A percentile compares a stretch with the other conserved stretches of the same genome.
Conservation (phyloP, 768 basidiomycete species). For the Hirschioporus abietinus region DNA sequence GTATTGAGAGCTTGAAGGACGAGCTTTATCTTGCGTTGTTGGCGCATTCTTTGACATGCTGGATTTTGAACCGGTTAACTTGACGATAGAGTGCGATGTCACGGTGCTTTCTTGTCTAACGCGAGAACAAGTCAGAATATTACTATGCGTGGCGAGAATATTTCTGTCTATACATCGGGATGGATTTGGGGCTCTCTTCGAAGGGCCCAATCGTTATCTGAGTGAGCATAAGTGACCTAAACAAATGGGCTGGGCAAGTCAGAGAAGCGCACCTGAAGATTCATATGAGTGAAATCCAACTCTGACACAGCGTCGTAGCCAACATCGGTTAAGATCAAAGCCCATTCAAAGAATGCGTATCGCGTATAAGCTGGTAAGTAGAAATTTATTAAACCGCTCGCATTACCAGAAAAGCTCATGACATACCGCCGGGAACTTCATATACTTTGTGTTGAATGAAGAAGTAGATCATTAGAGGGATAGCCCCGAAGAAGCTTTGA, state of each 20-base stretch:
- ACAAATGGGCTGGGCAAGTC: neutral
- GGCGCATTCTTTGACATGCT: neutral
- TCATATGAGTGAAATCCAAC: slow-evolving; percentile 49
- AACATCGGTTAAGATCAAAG: slow-evolving; percentile 67
- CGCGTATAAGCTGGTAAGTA: slow-evolving; percentile 72
- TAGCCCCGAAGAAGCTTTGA: slow-evolving; percentile 60
- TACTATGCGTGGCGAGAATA: slow-evolving; percentile 21
- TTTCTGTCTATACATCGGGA: neutral
- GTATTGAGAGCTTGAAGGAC: neutral
- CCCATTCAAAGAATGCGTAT: slow-evolving; percentile 89
- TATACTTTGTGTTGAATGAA: slow-evolving; percentile 85
- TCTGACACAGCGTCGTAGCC: slow-evolving; percentile 64
- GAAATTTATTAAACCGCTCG: slow-evolving; percentile 5
- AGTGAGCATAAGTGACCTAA: neutral
- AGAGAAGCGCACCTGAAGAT: slow-evolving; percentile 44
- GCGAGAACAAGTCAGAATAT: slow-evolving; percentile 9
- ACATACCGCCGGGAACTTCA: slow-evolving; percentile 68
- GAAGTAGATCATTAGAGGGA: slow-evolving; percentile 75
- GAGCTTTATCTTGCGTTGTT: neutral
- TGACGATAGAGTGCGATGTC: slow-evolving; percentile 4
- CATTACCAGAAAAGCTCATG: neutral
- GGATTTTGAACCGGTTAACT: slow-evolving; percentile 5
- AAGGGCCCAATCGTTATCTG: neutral
- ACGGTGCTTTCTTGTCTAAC: slow-evolving; percentile 4
- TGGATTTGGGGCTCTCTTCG: neutral